A percentile compares a stretch with the other conserved stretches of the same genome.
Evolutionary conservation across 768 basidiomycete species (phyloP).

Genomic region (Tricholoma furcatifolium): DNA sequence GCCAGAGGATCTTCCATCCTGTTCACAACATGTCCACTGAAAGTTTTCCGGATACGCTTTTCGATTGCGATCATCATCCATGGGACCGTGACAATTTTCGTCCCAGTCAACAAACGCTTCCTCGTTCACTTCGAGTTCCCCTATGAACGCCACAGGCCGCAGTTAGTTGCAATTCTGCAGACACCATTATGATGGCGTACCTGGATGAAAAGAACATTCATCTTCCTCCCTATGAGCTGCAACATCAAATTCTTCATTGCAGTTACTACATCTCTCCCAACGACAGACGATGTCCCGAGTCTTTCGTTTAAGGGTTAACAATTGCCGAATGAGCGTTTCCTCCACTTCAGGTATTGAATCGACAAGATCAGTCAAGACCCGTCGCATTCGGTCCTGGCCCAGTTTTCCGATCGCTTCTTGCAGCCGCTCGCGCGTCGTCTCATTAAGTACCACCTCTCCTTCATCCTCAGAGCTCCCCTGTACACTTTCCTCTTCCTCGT

Average conservation of each 20-base stretch:
- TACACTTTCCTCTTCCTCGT: slow-evolving; percentile 17
- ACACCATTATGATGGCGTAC: slow-evolving; percentile 26
- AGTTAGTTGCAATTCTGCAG: not conserved
- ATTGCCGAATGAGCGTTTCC: slow-evolving; percentile 39
- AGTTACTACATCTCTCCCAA: slow-evolving; percentile 48
- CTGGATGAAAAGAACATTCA: slow-evolving; percentile 52
- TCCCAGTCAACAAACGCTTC: slow-evolving; percentile 46
- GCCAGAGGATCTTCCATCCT: slow-evolving; percentile 32
- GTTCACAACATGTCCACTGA: slow-evolving; percentile 50
- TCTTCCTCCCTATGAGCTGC: slow-evolving; percentile 32
- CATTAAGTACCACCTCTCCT: slow-evolving; percentile 31
- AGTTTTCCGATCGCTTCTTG: slow-evolving; percentile 40
- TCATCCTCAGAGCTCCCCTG: slow-evolving; percentile 29
- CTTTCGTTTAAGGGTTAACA: slow-evolving; percentile 38
- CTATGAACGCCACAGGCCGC: slow-evolving; percentile 20
- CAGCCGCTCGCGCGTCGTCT: slow-evolving; percentile 40
- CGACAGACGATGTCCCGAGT: slow-evolving; percentile 36
- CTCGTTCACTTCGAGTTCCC: slow-evolving; percentile 39
- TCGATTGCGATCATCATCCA: slow-evolving; percentile 40
- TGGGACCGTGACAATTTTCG: slow-evolving; percentile 44
- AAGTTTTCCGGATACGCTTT: slow-evolving; percentile 46
- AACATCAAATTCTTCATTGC: slow-evolving; percentile 46
- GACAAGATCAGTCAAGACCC: slow-evolving; percentile 36
- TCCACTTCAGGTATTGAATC: slow-evolving; percentile 40
- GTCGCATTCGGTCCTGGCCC: slow-evolving; percentile 43